Base-by-base conservation (phyloP, 129 eudicot species). In the Ambrosia artemisiifolia region DNA sequence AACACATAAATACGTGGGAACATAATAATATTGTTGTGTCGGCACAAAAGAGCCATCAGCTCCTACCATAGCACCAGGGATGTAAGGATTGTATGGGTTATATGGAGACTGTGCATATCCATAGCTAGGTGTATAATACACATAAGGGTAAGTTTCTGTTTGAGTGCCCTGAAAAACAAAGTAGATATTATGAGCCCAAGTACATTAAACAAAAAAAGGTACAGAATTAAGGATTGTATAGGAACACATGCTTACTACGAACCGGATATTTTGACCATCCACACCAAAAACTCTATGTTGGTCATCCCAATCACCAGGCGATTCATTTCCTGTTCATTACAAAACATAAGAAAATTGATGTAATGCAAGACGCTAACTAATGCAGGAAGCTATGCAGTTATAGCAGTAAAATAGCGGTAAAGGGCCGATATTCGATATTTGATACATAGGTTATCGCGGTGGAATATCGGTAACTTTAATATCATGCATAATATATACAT, bases 31-130 rank as follows among this genome's bases (percentile, higher is more conserved):
- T 33, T 82, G 95, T 70, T 85, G 95, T 62, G 88, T 30, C 42
- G 84, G 87, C 2, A 84, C 64, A 84, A 43, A 85, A 47, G 98
- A 63, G 72, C 95, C 91, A 80, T 93, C 98, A 47, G 82, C 81
- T 65, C 88, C 95, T 2, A 93, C 67, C 83, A 87, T 72, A 9
- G 98, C 98, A 44, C 98, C 98, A 16, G 98, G 98, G 75, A 93
- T 93, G 72, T 87, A 93, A 76, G 98, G 98, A 75, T 93, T 93
- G 83, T 93, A 93, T 55, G 98, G 96, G 80, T 93, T 93, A 75
- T 79, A 89, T 60, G 95, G 88, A 54, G 96, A 85, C 84, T 89
- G 88, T 79, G 85, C 81, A 77, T 83, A 89, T 67, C 92, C 98
- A 82, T 85, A 89, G 84, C 82, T 63, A 73, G 98, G 90, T 65